Evolutionary conservation across 2,329 filamentous ascomycete species (phyloP), one percentile per base, ranked within the genome.

Genomic region (Xylariales sp.): DNA sequence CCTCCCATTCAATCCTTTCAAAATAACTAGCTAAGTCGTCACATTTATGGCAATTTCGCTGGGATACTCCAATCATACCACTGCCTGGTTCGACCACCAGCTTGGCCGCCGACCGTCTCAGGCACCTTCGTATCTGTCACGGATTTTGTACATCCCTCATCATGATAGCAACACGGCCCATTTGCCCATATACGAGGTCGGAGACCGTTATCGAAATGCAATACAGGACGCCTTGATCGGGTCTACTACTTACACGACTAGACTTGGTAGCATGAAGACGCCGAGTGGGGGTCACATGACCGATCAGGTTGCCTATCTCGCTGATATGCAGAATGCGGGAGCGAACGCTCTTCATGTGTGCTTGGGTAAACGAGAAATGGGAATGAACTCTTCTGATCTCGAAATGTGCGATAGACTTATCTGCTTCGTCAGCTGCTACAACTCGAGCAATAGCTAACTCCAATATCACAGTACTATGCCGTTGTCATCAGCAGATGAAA

Each of bases 181-280:
- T 14, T 14, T 29, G n/a, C 28, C 28, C n/a, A 29, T 29, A 8
- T 29, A 29, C n/a, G 28, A 29, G n/a, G 28, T 29, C n/a, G 28
- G 28, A 14, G 8, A 8, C 28, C 28, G 28, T 8, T 29, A 29
- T 14, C 7, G 28, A 7, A 14, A 14, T 14, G 28, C 28, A 8
- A 16, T 29, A 11, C 28, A 14, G n/a, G n/a, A 14, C 17, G 7
- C 8, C 8, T 16, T 29, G 28, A 13, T 29, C n/a, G 28, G 28
- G 17, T 29, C 28, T 8, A 29, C 28, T 10, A 7, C 17, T 16
- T 29, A 29, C 28, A 29, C 28, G 28, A 29, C 28, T 14, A 29
- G 8, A 16, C 28, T 29, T 14, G 28, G 28, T 16, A 14, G 8
- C 28, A 29, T 29, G 28, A 16, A 29, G 28, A 29, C 28, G n/a